These are phyloP conservation scores for Cicer bijugum DNA, from an alignment of 306 rosid genomes.

Conservation along the genomic window DNA sequence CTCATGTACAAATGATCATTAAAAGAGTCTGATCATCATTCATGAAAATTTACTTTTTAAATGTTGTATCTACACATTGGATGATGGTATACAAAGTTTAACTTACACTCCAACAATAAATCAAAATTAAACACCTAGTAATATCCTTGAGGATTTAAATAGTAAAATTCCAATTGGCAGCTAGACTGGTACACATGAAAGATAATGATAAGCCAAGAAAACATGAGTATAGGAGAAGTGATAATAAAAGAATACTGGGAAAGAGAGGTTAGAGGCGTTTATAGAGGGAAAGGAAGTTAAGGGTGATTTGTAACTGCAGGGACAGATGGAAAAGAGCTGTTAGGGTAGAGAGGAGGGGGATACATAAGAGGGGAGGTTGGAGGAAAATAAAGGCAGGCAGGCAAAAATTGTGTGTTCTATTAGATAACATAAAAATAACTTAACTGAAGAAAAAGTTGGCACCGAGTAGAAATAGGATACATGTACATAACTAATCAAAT, in stretches of 20 bases:
- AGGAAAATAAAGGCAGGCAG: too few relatives aligned
- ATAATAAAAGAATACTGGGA: too few relatives aligned
- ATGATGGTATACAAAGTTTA: slow-evolving; percentile 8
- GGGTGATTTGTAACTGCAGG: too few relatives aligned
- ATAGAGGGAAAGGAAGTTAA: too few relatives aligned
- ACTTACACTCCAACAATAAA: slow-evolving; percentile 13
- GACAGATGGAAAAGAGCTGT: too few relatives aligned
- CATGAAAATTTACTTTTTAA: slow-evolving; percentile 7
- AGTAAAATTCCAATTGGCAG: slow-evolving; percentile 9
- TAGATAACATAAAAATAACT: slow-evolving; percentile 16
- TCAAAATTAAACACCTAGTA: neutral
- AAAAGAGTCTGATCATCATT: neutral
- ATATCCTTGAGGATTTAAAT: slow-evolving; percentile 3
- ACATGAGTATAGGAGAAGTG: too few relatives aligned
- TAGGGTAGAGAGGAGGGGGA: too few relatives aligned
- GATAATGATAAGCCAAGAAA: too few relatives aligned
- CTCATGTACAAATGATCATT: neutral
- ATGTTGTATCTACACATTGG: neutral
- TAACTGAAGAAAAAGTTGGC: slow-evolving; percentile 13
- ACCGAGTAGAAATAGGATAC: slow-evolving; percentile 2
- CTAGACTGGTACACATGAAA: slow-evolving; percentile 9
- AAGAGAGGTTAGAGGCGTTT: too few relatives aligned
- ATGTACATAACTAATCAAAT: neutral
- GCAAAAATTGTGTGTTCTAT: too few relatives aligned
- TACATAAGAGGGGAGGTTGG: too few relatives aligned